Conservation (phyloP, 2,329 filamentous ascomycete genomes). For the Alternaria atra region DNA sequence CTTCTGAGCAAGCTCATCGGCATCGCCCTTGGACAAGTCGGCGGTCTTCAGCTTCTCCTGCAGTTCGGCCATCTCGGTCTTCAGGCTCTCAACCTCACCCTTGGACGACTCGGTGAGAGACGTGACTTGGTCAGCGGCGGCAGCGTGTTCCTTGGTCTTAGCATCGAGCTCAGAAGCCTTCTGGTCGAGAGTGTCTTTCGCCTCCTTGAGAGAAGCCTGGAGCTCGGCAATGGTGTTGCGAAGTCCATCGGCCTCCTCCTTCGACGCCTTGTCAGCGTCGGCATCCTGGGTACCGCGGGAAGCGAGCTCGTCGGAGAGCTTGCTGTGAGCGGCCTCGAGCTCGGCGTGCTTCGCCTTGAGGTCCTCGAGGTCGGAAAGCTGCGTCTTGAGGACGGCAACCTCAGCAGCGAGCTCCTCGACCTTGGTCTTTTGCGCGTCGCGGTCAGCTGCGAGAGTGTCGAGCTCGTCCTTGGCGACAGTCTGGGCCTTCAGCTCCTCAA, state of each 20-base stretch:
- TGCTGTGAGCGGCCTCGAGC: constrained; percentile 28
- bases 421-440: constrained; percentile 32
- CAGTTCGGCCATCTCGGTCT: constrained; percentile 34
- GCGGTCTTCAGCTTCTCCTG: constrained; percentile 36
- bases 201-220: constrained; percentile 31
- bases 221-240: constrained; percentile 39
- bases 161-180: constrained; percentile 31
- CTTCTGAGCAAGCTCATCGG: constrained; percentile 36
- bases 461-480: constrained; percentile 38
- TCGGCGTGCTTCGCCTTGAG: constrained; percentile 27
- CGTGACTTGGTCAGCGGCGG: constrained; percentile 21
- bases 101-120: constrained; percentile 31
- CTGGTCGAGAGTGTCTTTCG: constrained; percentile 29
- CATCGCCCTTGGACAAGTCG: constrained; percentile 38
- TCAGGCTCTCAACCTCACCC: constrained; percentile 33
- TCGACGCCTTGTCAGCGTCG: constrained; percentile 27
- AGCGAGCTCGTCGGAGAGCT: constrained; percentile 22
- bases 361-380: constrained; percentile 30
- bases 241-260: constrained; percentile 33
- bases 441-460: constrained; percentile 36
- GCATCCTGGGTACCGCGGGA: constrained; percentile 31
- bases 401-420: constrained; percentile 34
- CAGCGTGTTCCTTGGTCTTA: constrained; percentile 30
- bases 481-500: constrained; percentile 31
- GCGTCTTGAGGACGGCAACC: constrained; percentile 33